Percentiles rank a stretch among this genome's conserved stretches.
phyloP scores from a whole-genome alignment of 2,329 filamentous ascomycete species.

The Purpureocillium takamizusanense region DNA sequence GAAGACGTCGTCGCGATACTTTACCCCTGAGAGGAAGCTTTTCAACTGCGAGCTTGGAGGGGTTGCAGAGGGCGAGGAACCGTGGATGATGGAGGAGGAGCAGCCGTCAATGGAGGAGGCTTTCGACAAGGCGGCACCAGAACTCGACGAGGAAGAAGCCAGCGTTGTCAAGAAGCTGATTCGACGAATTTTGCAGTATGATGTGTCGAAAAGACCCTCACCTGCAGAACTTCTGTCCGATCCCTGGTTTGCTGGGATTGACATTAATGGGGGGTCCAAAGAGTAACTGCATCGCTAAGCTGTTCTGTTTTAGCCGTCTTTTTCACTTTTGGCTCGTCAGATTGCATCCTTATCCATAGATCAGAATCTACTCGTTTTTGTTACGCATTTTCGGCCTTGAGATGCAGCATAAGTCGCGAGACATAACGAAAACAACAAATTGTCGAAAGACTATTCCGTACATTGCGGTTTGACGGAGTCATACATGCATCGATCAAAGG shows the following conservation, averaged over 20 bases:
- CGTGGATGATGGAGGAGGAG: slow-evolving; percentile 14
- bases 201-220: slow-evolving; percentile 17
- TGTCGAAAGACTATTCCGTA: too few relatives aligned
- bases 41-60: slow-evolving; percentile 17
- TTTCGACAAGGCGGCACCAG: slow-evolving; percentile 14
- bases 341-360: too few relatives aligned
- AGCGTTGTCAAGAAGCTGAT: slow-evolving; percentile 15
- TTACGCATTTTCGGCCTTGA: too few relatives aligned
- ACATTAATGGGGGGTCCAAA: slow-evolving; percentile 16
- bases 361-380: too few relatives aligned
- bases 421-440: too few relatives aligned
- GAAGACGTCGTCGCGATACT: slow-evolving; percentile 16
- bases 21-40: slow-evolving; percentile 14
- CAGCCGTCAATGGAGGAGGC: slow-evolving; percentile 14
- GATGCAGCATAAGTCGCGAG: too few relatives aligned
- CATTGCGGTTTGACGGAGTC: too few relatives aligned
- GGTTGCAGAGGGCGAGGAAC: slow-evolving; percentile 9
- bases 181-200: slow-evolving; percentile 20
- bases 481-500: too few relatives aligned
- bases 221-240: slow-evolving; percentile 17
- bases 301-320: too few relatives aligned
- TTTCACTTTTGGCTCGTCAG: too few relatives aligned
- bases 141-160: slow-evolving; percentile 15
- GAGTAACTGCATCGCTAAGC: too few relatives aligned
- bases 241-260: slow-evolving; percentile 17